phyloP scores from a whole-genome alignment of 495 filamentous ascomycete genomes.

The Parathielavia appendiculata region DNA sequence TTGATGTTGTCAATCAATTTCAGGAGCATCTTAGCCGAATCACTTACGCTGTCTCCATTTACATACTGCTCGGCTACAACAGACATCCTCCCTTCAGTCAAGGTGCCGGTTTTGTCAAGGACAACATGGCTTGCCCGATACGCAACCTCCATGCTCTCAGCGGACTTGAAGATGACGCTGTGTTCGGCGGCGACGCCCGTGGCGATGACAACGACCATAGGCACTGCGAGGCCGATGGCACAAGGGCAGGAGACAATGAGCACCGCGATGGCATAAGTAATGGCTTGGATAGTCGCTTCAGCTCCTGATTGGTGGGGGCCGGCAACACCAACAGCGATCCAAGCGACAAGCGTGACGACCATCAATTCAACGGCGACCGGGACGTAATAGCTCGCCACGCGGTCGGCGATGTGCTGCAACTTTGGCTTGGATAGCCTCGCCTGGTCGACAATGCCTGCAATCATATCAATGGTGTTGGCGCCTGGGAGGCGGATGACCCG shows the following conservation, averaged over 20 bases:
- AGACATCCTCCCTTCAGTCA: background rate
- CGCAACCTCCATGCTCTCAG: constrained; percentile 3
- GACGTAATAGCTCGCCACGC: constrained; percentile 1
- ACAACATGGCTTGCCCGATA: background rate
- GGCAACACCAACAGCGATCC: background rate
- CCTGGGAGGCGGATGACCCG: background rate
- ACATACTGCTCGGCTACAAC: background rate
- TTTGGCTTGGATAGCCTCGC: constrained; percentile 5
- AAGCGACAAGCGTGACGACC: background rate
- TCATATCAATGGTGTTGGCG: background rate
- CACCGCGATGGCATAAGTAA: constrained; percentile 3
- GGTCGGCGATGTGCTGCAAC: constrained; percentile 3
- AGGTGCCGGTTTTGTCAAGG: constrained; percentile 5
- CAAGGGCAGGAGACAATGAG: constrained; percentile 5
- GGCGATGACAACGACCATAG: constrained; percentile 5
- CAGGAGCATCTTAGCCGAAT: background rate
- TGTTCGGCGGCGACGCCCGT: constrained; percentile 1
- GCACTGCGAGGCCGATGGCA: constrained; percentile 3
- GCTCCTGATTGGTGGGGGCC: background rate
- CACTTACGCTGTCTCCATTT: background rate
- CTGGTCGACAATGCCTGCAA: background rate
- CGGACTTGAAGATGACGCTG: constrained; percentile 6
- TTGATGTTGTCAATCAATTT: background rate
- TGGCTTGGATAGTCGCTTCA: constrained; percentile 2
- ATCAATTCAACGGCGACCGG: background rate